phyloP scores from a whole-genome alignment of 2,329 filamentous ascomycete genomes.

The Cadophora gregata region DNA sequence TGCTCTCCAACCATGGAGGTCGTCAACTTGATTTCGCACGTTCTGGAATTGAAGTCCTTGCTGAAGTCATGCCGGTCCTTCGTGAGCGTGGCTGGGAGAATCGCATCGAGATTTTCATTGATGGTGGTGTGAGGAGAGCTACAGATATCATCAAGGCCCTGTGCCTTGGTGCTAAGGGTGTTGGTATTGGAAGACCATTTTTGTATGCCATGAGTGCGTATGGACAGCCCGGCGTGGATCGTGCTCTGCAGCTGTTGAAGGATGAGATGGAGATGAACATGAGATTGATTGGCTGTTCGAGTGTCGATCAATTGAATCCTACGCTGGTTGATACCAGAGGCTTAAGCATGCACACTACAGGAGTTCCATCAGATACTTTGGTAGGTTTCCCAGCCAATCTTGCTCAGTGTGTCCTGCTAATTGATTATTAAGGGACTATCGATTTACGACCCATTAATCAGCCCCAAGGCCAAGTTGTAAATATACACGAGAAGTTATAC shows the following conservation, averaged over 20 bases:
- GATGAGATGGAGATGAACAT: conserved; percentile 99
- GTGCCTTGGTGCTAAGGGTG: conserved; percentile 88
- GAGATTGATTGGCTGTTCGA: conserved; percentile 84
- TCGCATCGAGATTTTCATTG: conserved; percentile 85
- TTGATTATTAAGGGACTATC: conserved; percentile 33
- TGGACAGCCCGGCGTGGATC: conserved; percentile 83
- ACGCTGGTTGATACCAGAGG: conserved; percentile 80
- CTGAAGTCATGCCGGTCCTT: conserved; percentile 90
- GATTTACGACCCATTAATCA: conserved; percentile 54
- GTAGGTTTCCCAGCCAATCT: conserved; percentile 31
- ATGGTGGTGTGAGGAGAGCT: conserved; percentile 87
- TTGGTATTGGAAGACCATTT: conserved; percentile 94
- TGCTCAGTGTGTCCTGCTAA: conserved; percentile 26
- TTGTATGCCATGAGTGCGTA: conserved; percentile 96
- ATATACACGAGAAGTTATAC: conserved; percentile 8
- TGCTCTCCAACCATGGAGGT: conserved; percentile 95
- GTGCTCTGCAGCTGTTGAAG: conserved; percentile 89
- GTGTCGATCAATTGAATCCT: conserved; percentile 78
- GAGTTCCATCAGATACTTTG: conserved; percentile 67
- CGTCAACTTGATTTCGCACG: conserved; percentile 91
- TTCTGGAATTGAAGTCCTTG: conserved; percentile 86
- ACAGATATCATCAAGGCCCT: conserved; percentile 96
- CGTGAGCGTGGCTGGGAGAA: conserved; percentile 74
- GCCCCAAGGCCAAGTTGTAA: conserved; percentile 56
- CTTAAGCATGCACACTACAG: conserved; percentile 63